Conservation (phyloP, 805 yeast species). For the Maudiozyma barnettii region DNA sequence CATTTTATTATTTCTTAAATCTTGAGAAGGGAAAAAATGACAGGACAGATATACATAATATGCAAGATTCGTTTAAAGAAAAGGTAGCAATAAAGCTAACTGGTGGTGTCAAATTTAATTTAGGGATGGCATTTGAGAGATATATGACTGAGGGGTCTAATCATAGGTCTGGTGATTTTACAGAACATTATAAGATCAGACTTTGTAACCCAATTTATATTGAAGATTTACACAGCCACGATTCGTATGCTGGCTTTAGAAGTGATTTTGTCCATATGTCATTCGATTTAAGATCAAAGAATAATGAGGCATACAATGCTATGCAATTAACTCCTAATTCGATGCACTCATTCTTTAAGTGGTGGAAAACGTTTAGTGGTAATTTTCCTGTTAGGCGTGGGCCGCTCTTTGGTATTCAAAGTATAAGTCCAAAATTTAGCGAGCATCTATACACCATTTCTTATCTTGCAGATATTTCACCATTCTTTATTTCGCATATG, state of each 20-base stretch:
- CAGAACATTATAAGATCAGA: conserved; percentile 52
- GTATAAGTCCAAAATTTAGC: conserved; percentile 59
- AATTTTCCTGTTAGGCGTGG: conserved; percentile 77
- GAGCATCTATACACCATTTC: conserved; percentile 68
- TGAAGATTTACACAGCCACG: conserved; percentile 45
- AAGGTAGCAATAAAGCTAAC: conserved; percentile 48
- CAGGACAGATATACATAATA: conserved; percentile 10
- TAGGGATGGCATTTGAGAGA: conserved; percentile 53
- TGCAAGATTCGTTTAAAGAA: conserved; percentile 31
- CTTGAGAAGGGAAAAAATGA: conserved; percentile 14
- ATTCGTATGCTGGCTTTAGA: conserved; percentile 72
- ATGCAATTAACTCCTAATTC: conserved; percentile 68
- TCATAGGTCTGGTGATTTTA: conserved; percentile 37
- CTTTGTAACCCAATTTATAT: conserved; percentile 48
- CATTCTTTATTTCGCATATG: conserved; percentile 66
- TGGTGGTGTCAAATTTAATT: conserved; percentile 50
- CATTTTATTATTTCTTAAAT: conserved; percentile 39
- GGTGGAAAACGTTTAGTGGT: conserved; percentile 87
- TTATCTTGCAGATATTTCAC: conserved; percentile 62
- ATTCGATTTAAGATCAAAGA: conserved; percentile 40
- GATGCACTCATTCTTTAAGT: conserved; percentile 56
- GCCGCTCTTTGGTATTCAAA: conserved; percentile 48
- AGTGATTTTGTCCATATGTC: conserved; percentile 76
- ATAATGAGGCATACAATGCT: conserved; percentile 46
- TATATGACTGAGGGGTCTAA: conserved; percentile 20